Evolutionary conservation across 2,329 filamentous ascomycete genomes (phyloP).

Genomic region (Metarhizium anisopliae): DNA sequence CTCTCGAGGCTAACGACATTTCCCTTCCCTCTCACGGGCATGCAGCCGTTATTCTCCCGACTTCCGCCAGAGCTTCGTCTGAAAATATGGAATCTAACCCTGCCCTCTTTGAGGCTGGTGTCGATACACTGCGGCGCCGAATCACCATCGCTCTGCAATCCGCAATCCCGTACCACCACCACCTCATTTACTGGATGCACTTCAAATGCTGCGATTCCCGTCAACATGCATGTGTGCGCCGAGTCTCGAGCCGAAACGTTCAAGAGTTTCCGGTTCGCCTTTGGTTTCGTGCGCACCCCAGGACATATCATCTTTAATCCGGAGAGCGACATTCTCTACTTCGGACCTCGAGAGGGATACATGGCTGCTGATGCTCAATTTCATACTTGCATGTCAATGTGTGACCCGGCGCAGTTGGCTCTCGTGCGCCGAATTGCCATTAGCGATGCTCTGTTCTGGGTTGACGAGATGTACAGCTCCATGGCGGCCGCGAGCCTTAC

Average conservation of each 20-base stretch:
- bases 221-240: slow-evolving; percentile 35
- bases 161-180: slow-evolving; percentile 4
- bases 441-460: slow-evolving; percentile 34
- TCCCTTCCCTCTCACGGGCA: not conserved
- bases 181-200: slow-evolving; percentile 25
- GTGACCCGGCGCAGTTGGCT: slow-evolving; percentile 30
- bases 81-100: slow-evolving; percentile 37
- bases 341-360: slow-evolving; percentile 34
- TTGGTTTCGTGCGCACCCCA: slow-evolving; percentile 31
- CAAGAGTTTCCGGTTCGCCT: slow-evolving; percentile 29
- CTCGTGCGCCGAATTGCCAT: slow-evolving; percentile 33
- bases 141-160: slow-evolving; percentile 15
- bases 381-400: slow-evolving; percentile 33
- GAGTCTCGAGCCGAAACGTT: slow-evolving; percentile 37
- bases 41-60: slow-evolving; percentile 30
- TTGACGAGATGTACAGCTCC: slow-evolving; percentile 24
- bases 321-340: slow-evolving; percentile 35
- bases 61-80: slow-evolving; percentile 39
- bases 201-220: slow-evolving; percentile 31
- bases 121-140: slow-evolving; percentile 30
- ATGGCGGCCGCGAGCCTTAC: slow-evolving; percentile 30
- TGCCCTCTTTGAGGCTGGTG: slow-evolving; percentile 33
- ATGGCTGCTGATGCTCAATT: slow-evolving; percentile 37
- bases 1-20: not conserved
- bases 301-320: slow-evolving; percentile 35